phyloP scores from a whole-genome alignment of 306 rosid species.

The Cucurbita maxima region DNA sequence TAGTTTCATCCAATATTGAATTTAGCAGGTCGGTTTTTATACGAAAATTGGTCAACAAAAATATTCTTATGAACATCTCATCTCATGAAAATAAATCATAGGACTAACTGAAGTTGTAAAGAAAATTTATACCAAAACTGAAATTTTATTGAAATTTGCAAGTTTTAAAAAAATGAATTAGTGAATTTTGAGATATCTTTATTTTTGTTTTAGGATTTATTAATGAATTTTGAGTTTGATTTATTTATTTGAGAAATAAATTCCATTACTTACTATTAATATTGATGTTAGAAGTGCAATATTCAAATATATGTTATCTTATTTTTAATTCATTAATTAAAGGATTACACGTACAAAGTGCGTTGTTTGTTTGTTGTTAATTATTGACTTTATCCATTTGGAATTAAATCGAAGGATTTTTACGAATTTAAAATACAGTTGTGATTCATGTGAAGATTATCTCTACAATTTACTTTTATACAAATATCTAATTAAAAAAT shows the following conservation, averaged over 20 bases:
- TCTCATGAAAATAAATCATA: not conserved
- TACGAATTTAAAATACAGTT: not conserved
- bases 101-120: not conserved
- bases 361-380: not conserved
- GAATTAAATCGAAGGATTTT: not conserved
- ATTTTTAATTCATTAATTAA: not conserved
- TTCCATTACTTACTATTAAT: too few relatives aligned
- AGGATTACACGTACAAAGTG: not conserved
- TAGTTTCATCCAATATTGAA: too few relatives aligned
- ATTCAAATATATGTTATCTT: not conserved
- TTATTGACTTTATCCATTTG: not conserved
- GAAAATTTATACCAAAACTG: too few relatives aligned
- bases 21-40: too few relatives aligned
- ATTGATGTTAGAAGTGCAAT: not conserved
- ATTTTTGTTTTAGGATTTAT: not conserved
- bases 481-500: not conserved
- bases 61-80: too few relatives aligned
- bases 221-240: not conserved
- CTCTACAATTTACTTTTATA: not conserved
- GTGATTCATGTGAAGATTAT: conserved; percentile 3
- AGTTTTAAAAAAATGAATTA: not conserved
- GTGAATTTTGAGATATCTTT: not conserved
- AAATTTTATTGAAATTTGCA: not conserved
- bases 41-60: not conserved
- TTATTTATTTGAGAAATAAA: not conserved